Evolutionary conservation across 371 early-diverging fungal species (phyloP), one percentile per base, ranked within the genome.

Genomic region (Umbelopsis sp.): DNA sequence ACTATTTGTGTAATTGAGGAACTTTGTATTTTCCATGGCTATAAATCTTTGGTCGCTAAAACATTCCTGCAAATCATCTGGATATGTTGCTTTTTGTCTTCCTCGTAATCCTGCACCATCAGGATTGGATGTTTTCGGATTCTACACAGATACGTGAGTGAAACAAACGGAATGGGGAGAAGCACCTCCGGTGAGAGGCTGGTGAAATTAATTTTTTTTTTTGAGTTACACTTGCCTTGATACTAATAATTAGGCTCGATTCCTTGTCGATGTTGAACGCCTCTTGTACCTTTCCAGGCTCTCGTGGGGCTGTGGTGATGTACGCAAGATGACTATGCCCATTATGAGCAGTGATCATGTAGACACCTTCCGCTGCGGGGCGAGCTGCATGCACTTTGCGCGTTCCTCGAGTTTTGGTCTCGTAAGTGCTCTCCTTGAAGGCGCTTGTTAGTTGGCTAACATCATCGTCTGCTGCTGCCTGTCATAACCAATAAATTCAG

Each of bases 191-290:
- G 10, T 16, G 22, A 20, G 62, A 20, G 14, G 41, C 48, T 16
- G 48, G 18, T 16, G 48, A 48, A 12, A n/a, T 20, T 20, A 48
- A 11, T 48, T n/a, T 29, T 29, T 29, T 29, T 29, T 29, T 29
- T 29, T 24, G n/a, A 32, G 32, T 37, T 29, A 37, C 25, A 68
- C 41, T 62, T 44, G 71, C 80, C 83, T 86, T 86, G 57, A 86
- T 76, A 18, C 78, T 70, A n/a, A 86, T 53, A 65, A 86, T 53
- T 48, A 80, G 81, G 41, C 80, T 79, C 0, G 84, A 80, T 63
- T 81, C 70, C 20, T 81, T 81, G 22, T 66, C 69, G 63, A 86
- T 77, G 18, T 79, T 76, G 71, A 86, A 86, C 1, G 74, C 74
- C 29, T 84, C 65, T 67, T 86, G 86, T 1, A 83, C 85, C 1